Conservation (phyloP, 768 basidiomycete species). For the Polyporus arcularius region DNA sequence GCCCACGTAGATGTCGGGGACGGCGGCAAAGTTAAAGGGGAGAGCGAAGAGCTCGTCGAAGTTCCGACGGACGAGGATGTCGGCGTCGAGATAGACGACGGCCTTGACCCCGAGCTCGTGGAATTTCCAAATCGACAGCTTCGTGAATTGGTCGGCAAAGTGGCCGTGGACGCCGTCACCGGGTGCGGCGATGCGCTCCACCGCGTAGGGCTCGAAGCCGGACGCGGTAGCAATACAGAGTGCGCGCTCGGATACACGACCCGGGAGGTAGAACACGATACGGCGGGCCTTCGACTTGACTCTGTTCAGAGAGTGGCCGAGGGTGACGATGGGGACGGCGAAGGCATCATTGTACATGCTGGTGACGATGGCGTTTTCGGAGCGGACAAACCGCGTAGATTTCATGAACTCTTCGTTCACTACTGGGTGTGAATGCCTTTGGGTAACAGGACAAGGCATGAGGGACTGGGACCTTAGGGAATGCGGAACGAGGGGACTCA, state of each 20-base stretch:
- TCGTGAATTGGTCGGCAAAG: slow-evolving; percentile 43
- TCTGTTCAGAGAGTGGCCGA: slow-evolving; percentile 31
- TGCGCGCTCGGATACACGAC: slow-evolving; percentile 35
- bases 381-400: neutral
- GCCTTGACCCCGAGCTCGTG: slow-evolving; percentile 31
- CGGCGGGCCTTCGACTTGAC: slow-evolving; percentile 31
- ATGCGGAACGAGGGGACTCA: neutral
- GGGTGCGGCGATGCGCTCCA: slow-evolving; percentile 36
- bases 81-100: slow-evolving; percentile 40
- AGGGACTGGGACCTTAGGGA: neutral
- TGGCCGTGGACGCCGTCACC: slow-evolving; percentile 35
- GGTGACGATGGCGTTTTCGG: slow-evolving; percentile 29
- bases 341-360: slow-evolving; percentile 31
- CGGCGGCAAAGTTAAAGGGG: slow-evolving; percentile 42
- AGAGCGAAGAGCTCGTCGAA: slow-evolving; percentile 43
- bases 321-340: slow-evolving; percentile 29
- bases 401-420: slow-evolving; percentile 8
- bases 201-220: slow-evolving; percentile 38
- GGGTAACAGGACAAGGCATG: neutral
- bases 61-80: slow-evolving; percentile 41
- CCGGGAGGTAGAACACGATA: slow-evolving; percentile 32
- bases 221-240: slow-evolving; percentile 38
- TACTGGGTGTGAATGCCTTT: slow-evolving; percentile 12
- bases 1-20: slow-evolving; percentile 36
- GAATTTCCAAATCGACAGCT: slow-evolving; percentile 40